Conservation (phyloP, 768 basidiomycete species). For the Coprinellus micaceus region DNA sequence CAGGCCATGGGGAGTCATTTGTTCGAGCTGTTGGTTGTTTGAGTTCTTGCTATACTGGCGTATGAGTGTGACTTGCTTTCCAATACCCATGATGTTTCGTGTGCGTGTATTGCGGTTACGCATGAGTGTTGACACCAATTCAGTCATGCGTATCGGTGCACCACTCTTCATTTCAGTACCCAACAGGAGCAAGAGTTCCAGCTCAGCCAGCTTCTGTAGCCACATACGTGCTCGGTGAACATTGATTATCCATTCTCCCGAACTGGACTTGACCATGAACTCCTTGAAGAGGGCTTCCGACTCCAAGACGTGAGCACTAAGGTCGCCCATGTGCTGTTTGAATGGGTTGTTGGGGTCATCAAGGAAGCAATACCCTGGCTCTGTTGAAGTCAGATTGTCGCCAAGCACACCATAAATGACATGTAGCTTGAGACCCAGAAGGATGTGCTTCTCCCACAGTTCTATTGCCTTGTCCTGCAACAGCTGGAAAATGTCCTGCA, state of each 20-base stretch:
- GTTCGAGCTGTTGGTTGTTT: conserved; percentile 1
- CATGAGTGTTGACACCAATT: background rate
- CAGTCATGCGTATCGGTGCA: background rate
- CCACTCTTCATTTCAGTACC: background rate
- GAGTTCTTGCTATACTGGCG: conserved; percentile 4
- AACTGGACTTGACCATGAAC: background rate
- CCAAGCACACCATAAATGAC: background rate
- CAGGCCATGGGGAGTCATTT: background rate
- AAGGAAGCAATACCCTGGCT: background rate
- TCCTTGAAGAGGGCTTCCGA: background rate
- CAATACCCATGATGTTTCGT: conserved; percentile 2
- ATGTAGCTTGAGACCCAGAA: background rate
- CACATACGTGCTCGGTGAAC: background rate
- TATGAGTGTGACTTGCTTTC: background rate
- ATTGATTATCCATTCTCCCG: background rate
- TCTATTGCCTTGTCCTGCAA: background rate
- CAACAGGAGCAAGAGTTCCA: background rate
- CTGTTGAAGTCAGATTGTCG: background rate
- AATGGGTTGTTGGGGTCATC: background rate
- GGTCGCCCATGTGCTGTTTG: background rate
- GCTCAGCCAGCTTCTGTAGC: background rate
- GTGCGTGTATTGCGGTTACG: background rate
- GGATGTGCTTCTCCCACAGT: background rate
- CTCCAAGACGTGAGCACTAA: background rate
- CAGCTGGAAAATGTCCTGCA: background rate